These are phyloP conservation scores for Boletus reticuloceps DNA, from an alignment of 768 basidiomycete genomes.

Conservation along the genomic window DNA sequence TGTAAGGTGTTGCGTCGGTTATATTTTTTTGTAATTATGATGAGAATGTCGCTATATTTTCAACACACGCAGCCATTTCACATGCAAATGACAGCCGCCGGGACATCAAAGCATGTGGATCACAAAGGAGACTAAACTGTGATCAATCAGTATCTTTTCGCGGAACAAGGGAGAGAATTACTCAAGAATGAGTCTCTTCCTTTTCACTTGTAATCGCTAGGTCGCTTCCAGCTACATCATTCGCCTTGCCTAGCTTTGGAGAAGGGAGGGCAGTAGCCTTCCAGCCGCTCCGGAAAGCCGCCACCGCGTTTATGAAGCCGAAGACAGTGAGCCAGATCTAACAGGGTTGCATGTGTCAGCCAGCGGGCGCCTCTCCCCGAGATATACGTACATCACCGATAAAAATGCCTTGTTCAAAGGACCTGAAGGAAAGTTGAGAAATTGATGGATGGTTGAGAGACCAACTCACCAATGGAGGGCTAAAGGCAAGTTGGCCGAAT, in stretches of 20 bases:
- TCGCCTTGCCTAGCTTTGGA: not conserved
- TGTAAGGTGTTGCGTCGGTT: no score
- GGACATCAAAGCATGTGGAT: no score
- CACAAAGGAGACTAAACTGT: not conserved
- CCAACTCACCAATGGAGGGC: slow-evolving; percentile 75
- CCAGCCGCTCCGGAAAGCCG: slow-evolving; percentile 70
- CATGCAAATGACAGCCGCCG: no score
- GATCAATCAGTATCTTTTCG: not conserved
- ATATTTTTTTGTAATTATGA: no score
- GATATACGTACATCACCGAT: slow-evolving; percentile 53
- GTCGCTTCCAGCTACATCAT: slow-evolving; percentile 3
- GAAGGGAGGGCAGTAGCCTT: slow-evolving; percentile 51
- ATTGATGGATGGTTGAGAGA: not conserved
- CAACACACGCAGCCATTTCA: no score
- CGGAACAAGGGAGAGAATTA: not conserved
- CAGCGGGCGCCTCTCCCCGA: not conserved
- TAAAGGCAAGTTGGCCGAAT: slow-evolving; percentile 74
- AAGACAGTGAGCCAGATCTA: slow-evolving; percentile 42
- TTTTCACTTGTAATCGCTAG: slow-evolving; percentile 7
- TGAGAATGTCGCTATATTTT: no score
- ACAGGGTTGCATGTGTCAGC: slow-evolving; percentile 7
- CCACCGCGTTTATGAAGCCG: slow-evolving; percentile 49
- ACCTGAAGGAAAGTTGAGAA: slow-evolving; percentile 43
- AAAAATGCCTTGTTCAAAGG: slow-evolving; percentile 63
- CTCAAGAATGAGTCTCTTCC: slow-evolving; percentile 8